These are phyloP conservation scores for Sphenostylis stenocarpa DNA, from an alignment of 306 rosid genomes.

Conservation along the genomic window DNA sequence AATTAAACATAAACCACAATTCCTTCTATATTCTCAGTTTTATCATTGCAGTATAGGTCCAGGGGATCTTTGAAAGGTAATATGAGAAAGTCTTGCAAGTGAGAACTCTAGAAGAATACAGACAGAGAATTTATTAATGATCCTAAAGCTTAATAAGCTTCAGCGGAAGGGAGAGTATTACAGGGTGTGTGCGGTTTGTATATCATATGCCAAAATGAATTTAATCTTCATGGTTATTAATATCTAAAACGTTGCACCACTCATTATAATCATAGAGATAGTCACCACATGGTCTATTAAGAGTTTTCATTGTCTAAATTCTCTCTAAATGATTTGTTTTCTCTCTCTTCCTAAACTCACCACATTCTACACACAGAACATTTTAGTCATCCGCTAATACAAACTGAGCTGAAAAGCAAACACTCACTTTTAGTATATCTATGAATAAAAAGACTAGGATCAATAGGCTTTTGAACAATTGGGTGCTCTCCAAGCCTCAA, in stretches of 20 bases:
- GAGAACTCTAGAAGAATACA: neutral
- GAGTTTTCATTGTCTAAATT: neutral
- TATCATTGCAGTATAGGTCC: neutral
- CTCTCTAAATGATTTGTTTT: neutral
- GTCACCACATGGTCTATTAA: neutral
- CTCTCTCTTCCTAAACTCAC: neutral
- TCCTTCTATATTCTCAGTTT: neutral
- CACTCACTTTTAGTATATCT: conserved; percentile 68
- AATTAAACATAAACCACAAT: neutral
- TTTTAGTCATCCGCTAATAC: conserved; percentile 1
- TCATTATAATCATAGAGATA: neutral
- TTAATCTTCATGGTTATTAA: neutral
- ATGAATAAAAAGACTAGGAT: conserved; percentile 75
- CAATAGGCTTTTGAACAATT: conserved; percentile 69
- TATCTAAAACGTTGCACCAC: neutral
- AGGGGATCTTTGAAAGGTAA: neutral
- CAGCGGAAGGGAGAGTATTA: neutral
- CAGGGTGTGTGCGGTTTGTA: neutral
- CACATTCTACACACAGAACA: neutral
- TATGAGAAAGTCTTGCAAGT: neutral
- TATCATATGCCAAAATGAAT: neutral
- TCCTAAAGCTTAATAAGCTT: neutral
- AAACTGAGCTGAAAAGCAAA: conserved; percentile 4
- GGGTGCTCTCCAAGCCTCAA: conserved; percentile 69
- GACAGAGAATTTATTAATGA: too few species aligned